Evolutionary conservation across 140 eudicot genomes (phyloP).

Genomic region (Senecio squalidus): DNA sequence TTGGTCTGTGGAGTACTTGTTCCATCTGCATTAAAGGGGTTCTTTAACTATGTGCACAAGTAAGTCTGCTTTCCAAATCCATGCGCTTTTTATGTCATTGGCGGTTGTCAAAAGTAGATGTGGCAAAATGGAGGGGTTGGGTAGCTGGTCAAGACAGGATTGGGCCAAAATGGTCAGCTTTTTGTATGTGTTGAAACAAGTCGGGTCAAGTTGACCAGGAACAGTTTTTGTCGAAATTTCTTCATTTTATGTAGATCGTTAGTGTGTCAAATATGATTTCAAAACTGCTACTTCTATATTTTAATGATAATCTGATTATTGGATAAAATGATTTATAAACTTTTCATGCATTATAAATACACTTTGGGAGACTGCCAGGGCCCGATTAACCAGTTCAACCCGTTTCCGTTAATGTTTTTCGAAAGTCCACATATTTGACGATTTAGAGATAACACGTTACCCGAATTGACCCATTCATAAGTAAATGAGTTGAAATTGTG

Average conservation of each 20-base stretch:
- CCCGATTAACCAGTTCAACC: neutral
- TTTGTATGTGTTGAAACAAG: too few species aligned
- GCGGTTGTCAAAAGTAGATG: too few species aligned
- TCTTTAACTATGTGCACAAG: slow-evolving; percentile 36
- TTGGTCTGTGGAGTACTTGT: slow-evolving; percentile 45
- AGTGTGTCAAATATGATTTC: neutral
- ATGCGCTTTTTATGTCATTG: neutral
- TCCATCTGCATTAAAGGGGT: slow-evolving; percentile 38
- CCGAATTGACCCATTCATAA: neutral
- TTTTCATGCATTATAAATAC: neutral
- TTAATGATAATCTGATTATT: neutral
- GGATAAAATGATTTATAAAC: neutral
- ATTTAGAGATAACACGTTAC: neutral
- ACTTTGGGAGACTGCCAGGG: neutral
- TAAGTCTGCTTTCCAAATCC: slow-evolving; percentile 24
- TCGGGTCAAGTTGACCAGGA: too few species aligned
- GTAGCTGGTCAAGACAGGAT: too few species aligned
- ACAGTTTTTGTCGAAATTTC: too few species aligned
- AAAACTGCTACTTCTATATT: neutral
- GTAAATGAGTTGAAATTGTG: neutral
- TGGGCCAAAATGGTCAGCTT: too few species aligned
- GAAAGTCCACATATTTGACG: neutral
- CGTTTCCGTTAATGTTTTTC: neutral
- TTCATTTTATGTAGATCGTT: neutral
- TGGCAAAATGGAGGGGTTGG: too few species aligned